Base-by-base conservation (phyloP, 768 basidiomycete species). In the Mycena pura region DNA sequence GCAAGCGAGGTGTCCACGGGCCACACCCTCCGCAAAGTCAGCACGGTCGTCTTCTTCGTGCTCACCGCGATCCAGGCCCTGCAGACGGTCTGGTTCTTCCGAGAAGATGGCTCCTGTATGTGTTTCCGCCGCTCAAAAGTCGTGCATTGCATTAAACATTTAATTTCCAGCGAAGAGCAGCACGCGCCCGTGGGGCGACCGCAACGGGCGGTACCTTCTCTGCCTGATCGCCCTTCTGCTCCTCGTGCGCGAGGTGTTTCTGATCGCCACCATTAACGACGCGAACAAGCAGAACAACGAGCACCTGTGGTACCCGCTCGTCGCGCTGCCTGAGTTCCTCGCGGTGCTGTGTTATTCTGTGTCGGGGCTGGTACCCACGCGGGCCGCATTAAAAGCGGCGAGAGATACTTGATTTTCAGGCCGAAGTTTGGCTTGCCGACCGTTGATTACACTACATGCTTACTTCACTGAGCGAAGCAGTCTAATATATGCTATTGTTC, bases 251-350 rank as follows among this genome's bases (percentile, higher is more conserved):
- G 77, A 81, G 54, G 58, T 61, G 2, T 82, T 77, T 63, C 47
- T 70, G 21, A 71, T 70, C 0, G 78, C 70, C 9, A 80, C 79
- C 0, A 47, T 78, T 2, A 63, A 54, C 22, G 63, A 78, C 31
- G 31, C 58, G 5, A 19, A 38, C 1, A 73, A 65, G 38, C 68
- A 73, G 51, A 67, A 70, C 22, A 66, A 74, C 19, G 81, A 82
- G 53, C 68, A 63, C 22, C 63, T 73, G 5, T 81, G 80, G 80
- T 82, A 81, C 55, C 79, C 80, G 1, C 62, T 82, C 2, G 64
- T 76, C 5, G 78, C 76, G 1, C 49, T 78, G 5, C 74, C 80
- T 1, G 81, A 82, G 62, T 52, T 79, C 24, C 57, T 81, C 14
- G 75, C 75, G 1, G 77, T 81, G 3, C 15, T 69, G 0, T 61